These are phyloP conservation scores for Parietichytrium sp. DNA, from an alignment of 108 stramenopile species.

Conservation along the genomic window DNA sequence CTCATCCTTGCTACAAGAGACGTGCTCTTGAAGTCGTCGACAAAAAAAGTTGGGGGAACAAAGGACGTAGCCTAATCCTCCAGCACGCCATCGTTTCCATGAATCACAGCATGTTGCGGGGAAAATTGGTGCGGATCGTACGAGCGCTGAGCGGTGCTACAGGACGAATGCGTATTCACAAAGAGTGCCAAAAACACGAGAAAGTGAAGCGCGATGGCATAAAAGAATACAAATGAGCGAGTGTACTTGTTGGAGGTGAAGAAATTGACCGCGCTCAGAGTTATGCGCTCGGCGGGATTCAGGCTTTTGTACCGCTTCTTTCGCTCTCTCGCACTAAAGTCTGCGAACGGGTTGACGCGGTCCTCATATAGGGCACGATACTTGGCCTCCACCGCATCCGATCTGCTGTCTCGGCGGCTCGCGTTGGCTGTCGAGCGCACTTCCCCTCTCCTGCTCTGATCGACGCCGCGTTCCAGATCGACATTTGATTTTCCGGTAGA, in stretches of 20 bases:
- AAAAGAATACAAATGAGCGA: neutral
- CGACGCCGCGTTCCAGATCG: neutral
- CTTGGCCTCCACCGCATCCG: neutral
- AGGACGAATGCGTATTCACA: neutral
- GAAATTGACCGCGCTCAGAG: neutral
- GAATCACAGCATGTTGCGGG: too few relatives aligned
- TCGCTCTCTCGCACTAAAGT: constrained; percentile 23
- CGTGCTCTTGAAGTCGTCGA: too few relatives aligned
- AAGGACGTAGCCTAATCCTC: too few relatives aligned
- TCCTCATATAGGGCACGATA: constrained; percentile 16
- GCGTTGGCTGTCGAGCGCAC: too few relatives aligned
- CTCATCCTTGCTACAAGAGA: too few relatives aligned
- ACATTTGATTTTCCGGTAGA: neutral
- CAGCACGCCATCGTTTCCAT: too few relatives aligned
- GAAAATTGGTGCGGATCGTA: too few relatives aligned
- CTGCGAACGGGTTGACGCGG: neutral
- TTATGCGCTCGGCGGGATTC: neutral
- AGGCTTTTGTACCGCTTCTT: neutral
- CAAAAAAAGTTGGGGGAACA: too few relatives aligned
- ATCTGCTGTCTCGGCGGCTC: too few relatives aligned
- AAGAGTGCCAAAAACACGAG: constrained; percentile 19
- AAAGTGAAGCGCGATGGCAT: neutral
- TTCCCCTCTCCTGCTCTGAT: neutral
- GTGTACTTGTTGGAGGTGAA: neutral
- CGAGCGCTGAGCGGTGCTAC: too few relatives aligned